Percentiles rank a stretch among this genome's conserved stretches.
These are phyloP conservation scores for Canavalia ensiformis DNA, from an alignment of 306 rosid species.

Conservation along the genomic window DNA sequence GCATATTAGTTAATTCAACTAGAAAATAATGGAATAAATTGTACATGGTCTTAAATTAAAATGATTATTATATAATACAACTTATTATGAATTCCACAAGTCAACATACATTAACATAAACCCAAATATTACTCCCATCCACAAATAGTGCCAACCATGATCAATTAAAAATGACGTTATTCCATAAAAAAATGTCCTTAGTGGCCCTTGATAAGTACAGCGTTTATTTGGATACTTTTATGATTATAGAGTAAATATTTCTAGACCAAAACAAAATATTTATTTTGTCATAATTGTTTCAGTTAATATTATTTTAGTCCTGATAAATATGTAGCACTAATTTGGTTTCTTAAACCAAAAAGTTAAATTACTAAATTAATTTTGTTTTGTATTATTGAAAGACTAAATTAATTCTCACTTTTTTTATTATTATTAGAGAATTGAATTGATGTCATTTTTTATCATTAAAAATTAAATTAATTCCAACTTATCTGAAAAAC, in stretches of 20 bases:
- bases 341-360: not conserved
- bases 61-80: not conserved
- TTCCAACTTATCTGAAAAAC: not conserved
- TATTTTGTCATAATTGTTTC: not conserved
- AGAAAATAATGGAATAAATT: not conserved
- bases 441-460: not conserved
- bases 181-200: not conserved
- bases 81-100: not conserved
- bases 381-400: not conserved
- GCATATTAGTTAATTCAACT: not conserved
- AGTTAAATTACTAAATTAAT: not conserved
- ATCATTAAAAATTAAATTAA: not conserved
- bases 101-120: not conserved
- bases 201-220: not conserved
- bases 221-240: not conserved
- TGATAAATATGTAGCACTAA: not conserved
- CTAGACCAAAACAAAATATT: not conserved
- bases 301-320: not conserved
- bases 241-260: not conserved
- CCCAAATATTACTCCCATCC: not conserved
- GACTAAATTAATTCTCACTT: not conserved
- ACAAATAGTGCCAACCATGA: constrained; percentile 8
- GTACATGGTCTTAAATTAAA: not conserved
- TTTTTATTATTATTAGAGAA: not conserved
- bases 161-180: not conserved